Evolutionary conservation across 164 flowering plant species (phyloP).

Genomic region (Stephania yunnanensis): DNA sequence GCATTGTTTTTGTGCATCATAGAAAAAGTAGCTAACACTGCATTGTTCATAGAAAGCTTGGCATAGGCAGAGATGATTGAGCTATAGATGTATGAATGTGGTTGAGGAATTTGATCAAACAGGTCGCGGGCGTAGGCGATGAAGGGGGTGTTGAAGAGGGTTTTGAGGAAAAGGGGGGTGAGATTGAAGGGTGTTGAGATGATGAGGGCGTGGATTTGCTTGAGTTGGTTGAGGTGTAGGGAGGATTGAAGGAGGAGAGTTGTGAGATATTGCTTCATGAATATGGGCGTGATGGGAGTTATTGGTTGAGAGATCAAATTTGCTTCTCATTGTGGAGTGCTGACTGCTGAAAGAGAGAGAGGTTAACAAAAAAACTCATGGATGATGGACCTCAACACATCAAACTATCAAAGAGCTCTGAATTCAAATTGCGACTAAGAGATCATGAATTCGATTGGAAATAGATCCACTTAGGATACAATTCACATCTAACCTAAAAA

Average conservation of each 20-base stretch:
- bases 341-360: neutral
- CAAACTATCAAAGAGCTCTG: too few relatives aligned
- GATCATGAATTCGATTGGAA: too few relatives aligned
- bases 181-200: conserved; percentile 18
- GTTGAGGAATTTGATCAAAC: conserved; percentile 38
- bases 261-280: conserved; percentile 28
- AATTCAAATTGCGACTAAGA: too few relatives aligned
- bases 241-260: conserved; percentile 22
- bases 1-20: conserved; percentile 19
- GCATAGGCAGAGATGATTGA: conserved; percentile 27
- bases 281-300: neutral
- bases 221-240: conserved; percentile 22
- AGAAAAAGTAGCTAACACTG: conserved; percentile 26
- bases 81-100: conserved; percentile 21
- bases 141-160: conserved; percentile 17
- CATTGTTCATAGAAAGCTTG: conserved; percentile 19
- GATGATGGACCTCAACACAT: too few relatives aligned
- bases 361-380: neutral
- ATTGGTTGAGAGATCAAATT: neutral
- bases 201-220: conserved; percentile 34
- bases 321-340: neutral
- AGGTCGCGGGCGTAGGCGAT: conserved; percentile 29
- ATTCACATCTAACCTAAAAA: too few relatives aligned
- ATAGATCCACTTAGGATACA: too few relatives aligned
- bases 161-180: conserved; percentile 20